phyloP scores from a whole-genome alignment of 345 rosid species.

The Angophora floribunda region DNA sequence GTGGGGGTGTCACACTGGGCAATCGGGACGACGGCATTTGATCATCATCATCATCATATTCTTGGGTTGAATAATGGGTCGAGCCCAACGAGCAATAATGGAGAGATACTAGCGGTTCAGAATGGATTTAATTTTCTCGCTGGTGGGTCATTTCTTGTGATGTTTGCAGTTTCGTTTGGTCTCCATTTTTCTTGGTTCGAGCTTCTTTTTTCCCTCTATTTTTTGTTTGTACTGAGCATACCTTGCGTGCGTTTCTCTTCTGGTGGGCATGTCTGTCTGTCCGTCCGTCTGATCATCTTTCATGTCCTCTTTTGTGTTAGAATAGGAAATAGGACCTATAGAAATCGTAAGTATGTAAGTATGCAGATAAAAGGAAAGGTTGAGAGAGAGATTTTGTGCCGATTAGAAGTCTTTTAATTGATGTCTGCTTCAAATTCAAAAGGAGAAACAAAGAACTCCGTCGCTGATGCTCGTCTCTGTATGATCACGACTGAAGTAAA shows the following conservation, averaged over 20 bases:
- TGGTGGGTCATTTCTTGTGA: background rate
- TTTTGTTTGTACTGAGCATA: background rate
- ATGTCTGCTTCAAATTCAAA: background rate
- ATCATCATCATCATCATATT: background rate
- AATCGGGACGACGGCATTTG: background rate
- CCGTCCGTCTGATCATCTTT: background rate
- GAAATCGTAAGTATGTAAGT: background rate
- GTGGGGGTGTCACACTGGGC: background rate
- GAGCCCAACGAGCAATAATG: background rate
- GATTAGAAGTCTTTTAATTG: background rate
- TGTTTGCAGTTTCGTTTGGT: background rate
- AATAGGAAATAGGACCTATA: background rate
- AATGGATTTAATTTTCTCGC: background rate
- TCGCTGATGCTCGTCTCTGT: too few relatives aligned
- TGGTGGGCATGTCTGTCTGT: background rate
- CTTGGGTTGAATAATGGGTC: background rate
- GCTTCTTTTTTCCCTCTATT: slow-evolving; percentile 5
- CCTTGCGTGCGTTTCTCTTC: background rate
- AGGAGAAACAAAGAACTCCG: background rate
- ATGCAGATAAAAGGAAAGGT: background rate
- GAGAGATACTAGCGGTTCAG: background rate
- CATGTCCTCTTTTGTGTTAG: background rate
- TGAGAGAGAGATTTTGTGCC: background rate
- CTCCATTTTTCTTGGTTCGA: background rate
- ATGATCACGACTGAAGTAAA: background rate